phyloP scores from a whole-genome alignment of 768 basidiomycete species.

The Leccinum variicolor region DNA sequence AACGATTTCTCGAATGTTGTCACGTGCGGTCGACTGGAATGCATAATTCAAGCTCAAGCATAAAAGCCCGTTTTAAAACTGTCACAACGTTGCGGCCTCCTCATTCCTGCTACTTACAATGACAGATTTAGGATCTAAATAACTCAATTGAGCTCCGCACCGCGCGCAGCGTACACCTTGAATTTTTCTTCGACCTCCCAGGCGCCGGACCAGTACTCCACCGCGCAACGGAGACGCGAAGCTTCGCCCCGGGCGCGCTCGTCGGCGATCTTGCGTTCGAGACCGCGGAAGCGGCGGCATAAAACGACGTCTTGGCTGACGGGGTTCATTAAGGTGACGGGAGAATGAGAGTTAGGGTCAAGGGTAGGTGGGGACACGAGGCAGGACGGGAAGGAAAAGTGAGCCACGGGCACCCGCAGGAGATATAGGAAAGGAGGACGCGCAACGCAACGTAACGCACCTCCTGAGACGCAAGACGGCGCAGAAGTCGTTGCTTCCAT shows the following conservation, averaged over 20 bases:
- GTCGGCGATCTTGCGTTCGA: constrained; percentile 72
- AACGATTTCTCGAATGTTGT: too few species aligned
- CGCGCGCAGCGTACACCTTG: constrained; percentile 12
- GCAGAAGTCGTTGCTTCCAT: constrained; percentile 95
- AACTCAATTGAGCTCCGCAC: neutral
- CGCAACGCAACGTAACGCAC: constrained; percentile 32
- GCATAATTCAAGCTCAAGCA: too few species aligned
- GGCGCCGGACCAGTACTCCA: constrained; percentile 88
- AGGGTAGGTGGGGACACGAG: neutral
- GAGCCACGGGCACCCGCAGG: neutral
- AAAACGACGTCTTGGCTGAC: constrained; percentile 78
- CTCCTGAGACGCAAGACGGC: constrained; percentile 78
- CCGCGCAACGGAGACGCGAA: constrained; percentile 63
- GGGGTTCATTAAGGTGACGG: neutral
- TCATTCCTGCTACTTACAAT: neutral
- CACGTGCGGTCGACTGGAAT: too few species aligned
- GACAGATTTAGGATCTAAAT: neutral
- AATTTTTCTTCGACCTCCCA: constrained; percentile 96
- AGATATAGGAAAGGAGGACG: neutral
- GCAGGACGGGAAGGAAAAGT: neutral
- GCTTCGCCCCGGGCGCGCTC: constrained; percentile 47
- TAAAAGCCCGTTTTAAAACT: too few species aligned
- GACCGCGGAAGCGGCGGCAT: constrained; percentile 73
- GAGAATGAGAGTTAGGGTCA: neutral
- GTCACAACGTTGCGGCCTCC: too few species aligned